phyloP scores from a whole-genome alignment of 129 eudicot species.

The Arctium minus region DNA sequence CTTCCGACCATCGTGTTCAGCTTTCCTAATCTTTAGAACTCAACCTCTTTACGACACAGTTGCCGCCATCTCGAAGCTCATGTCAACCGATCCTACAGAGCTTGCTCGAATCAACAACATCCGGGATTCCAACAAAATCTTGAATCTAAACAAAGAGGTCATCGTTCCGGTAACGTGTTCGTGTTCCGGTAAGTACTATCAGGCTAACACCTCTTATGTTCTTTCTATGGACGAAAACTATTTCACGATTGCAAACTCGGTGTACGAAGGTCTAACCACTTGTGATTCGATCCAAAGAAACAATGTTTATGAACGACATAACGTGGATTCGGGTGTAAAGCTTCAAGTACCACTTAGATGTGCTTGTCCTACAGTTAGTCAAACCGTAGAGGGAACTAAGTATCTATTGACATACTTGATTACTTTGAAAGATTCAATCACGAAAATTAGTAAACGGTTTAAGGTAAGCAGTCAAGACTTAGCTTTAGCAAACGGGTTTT shows the following conservation, averaged over 20 bases:
- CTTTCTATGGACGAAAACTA: conserved; percentile 27
- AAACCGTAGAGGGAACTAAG: conserved; percentile 31
- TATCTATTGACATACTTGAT: conserved; percentile 48
- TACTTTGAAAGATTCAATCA: conserved; percentile 31
- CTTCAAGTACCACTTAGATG: conserved; percentile 66
- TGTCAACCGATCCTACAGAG: conserved; percentile 34
- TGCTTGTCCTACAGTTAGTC: conserved; percentile 66
- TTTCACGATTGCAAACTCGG: conserved; percentile 45
- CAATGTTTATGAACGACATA: conserved; percentile 26
- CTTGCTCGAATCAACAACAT: conserved; percentile 52
- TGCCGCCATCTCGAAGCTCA: conserved; percentile 51
- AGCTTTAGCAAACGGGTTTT: conserved; percentile 48
- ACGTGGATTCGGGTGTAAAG: conserved; percentile 20
- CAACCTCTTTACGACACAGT: conserved; percentile 46
- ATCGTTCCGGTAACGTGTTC: conserved; percentile 68
- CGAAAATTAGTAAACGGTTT: conserved; percentile 39
- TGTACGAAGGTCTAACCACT: conserved; percentile 52
- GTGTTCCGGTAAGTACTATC: conserved; percentile 63
- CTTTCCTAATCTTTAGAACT: conserved; percentile 54
- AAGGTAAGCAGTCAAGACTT: conserved; percentile 29
- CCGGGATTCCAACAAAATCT: conserved; percentile 5
- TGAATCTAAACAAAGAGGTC: conserved; percentile 43
- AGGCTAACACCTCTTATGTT: conserved; percentile 56
- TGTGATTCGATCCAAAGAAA: conserved; percentile 38
- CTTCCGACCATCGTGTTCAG: conserved; percentile 33